phyloP scores from a whole-genome alignment of 495 filamentous ascomycete species.

The Trichocladium uniseriatum region DNA sequence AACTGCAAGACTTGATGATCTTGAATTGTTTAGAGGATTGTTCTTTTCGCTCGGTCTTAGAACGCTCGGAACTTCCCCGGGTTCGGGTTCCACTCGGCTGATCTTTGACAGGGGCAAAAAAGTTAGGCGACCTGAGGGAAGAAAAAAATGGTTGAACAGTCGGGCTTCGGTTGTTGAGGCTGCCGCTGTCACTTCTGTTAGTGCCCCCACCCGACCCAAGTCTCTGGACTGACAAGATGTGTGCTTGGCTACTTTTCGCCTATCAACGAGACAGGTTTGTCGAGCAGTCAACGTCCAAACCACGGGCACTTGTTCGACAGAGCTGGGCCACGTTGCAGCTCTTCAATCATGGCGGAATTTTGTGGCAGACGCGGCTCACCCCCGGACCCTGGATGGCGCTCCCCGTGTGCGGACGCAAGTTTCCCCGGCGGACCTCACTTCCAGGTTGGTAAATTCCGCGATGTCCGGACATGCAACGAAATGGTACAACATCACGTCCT shows the following conservation, averaged over 20 bases:
- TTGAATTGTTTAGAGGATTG: too few relatives aligned
- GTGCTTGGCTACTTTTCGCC: too few relatives aligned
- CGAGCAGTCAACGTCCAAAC: too few relatives aligned
- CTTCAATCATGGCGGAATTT: too few relatives aligned
- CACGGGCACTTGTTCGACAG: too few relatives aligned
- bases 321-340: too few relatives aligned
- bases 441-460: neutral
- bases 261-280: too few relatives aligned
- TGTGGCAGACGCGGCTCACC: too few relatives aligned
- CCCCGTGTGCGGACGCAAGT: slow-evolving; percentile 5
- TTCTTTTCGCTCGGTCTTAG: too few relatives aligned
- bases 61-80: neutral
- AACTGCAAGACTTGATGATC: too few relatives aligned
- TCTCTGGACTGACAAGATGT: too few relatives aligned
- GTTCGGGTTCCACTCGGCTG: slow-evolving; percentile 21
- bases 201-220: neutral
- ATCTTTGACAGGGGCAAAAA: neutral
- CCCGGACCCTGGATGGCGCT: slow-evolving; percentile 12
- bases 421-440: neutral
- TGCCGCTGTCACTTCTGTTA: slow-evolving; percentile 12
- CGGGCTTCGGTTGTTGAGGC: slow-evolving; percentile 21
- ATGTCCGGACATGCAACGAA: neutral
- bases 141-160: slow-evolving; percentile 8
- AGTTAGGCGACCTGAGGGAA: neutral
- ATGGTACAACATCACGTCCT: too few relatives aligned